These are phyloP conservation scores for Pascua sp. DNA, from an alignment of 1,284 basidiomycete genomes.

Conservation along the genomic window DNA sequence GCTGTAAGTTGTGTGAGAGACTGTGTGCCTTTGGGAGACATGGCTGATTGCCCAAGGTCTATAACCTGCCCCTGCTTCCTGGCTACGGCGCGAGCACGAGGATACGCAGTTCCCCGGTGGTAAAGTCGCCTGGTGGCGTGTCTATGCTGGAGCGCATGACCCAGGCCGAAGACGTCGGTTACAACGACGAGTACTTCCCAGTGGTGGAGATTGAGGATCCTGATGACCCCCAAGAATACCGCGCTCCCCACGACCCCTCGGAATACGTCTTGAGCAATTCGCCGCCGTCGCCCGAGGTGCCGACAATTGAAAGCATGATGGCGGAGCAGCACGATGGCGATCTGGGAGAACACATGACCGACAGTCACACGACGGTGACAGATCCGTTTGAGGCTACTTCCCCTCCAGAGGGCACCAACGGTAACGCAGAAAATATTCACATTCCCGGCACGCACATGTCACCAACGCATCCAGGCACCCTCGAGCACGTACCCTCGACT, in stretches of 20 bases:
- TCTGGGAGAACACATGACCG: neutral
- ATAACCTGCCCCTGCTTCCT: conserved; percentile 83
- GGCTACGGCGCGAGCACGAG: conserved; percentile 83
- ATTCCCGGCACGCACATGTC: conserved; percentile 33
- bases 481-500: conserved; percentile 32
- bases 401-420: too few relatives aligned
- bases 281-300: conserved; percentile 23
- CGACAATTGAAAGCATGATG: conserved; percentile 4
- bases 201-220: conserved; percentile 21
- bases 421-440: neutral
- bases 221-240: neutral
- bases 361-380: too few relatives aligned
- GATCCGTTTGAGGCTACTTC: too few relatives aligned
- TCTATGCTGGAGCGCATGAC: conserved; percentile 67
- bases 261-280: conserved; percentile 47
- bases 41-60: conserved; percentile 58
- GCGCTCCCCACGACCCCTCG: conserved; percentile 29
- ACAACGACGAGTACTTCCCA: conserved; percentile 78
- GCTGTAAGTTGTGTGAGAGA: conserved; percentile 59
- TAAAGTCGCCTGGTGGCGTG: conserved; percentile 59
- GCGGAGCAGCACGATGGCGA: conserved; percentile 3
- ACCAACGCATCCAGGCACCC: conserved; percentile 26
- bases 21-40: neutral
- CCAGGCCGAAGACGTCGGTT: conserved; percentile 84
- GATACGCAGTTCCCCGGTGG: conserved; percentile 73